Evolutionary conservation across 306 rosid genomes (phyloP), one percentile per base, ranked within the genome.

Genomic region (Rubus idaeus): DNA sequence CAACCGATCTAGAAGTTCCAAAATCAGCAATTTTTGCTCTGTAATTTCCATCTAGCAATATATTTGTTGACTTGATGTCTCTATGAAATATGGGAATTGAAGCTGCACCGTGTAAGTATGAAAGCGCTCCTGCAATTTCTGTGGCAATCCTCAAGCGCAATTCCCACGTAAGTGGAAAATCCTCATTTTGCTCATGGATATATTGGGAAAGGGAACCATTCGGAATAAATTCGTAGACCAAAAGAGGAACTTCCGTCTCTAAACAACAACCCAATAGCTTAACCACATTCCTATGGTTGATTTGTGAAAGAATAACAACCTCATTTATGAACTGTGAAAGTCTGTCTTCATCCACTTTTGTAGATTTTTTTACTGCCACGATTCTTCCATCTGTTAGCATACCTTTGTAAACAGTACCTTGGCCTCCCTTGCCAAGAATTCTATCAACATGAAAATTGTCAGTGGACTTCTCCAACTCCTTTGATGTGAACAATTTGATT

Each of bases 1-100:
- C 20, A 46, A 74, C 42, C 5, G 79, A 30, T 75, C 83, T 75
- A 49, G 83, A 80, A 35, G 79, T 80, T 8, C 83, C 83, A 40
- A 80, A 80, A 9, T 80, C 79, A 0, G 79, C 79, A 10, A 80
- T 39, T 80, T 80, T 80, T 6, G 83, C 83, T 45, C 65, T 75
- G 30, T 66, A 80, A 8, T 80, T 80, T 11, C 69, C 71, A 10
- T 80, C 83, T 5, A 80, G 40, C 8, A 75, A 52, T n/a, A 80
- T 74, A 18, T 75, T 80, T 12, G 70, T 47, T 12, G 83, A 80
- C 71, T 80, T 80, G 46, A 80, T 57, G 49, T 80, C 79, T 17
- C 83, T 65, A 16, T 74, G 79, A 5, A 46, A 80, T 13, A 74
- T 68, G 4, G 79, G 83, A 68, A 57, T 39, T 35, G 79, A 21